Evolutionary conservation across 257 asterid species (phyloP), one percentile per base, ranked within the genome.

Genomic region (Ehretia macrophylla): DNA sequence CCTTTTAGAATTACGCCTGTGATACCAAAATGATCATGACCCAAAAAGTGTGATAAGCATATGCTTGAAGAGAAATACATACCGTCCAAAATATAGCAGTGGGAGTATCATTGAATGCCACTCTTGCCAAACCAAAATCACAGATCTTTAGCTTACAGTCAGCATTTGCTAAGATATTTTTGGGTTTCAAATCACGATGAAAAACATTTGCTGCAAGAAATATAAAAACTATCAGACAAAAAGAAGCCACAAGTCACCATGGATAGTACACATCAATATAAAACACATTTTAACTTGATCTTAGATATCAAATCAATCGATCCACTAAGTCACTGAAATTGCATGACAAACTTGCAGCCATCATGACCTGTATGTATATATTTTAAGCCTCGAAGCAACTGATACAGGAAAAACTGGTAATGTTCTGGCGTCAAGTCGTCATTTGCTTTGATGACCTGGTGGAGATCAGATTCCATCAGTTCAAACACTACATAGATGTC

Each of bases 401-500:
- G 96, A 74, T 88, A 88, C 12, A 88, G 84, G 63, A 88, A 88
- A 78, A 88, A 88, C 35, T 85, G 96, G 69, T 88, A 83, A 78
- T 88, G 96, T 70, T 88, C 96, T 1, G 85, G 95, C 4, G 96
- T 88, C 80, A 88, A 70, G 68, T 88, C 96, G 58, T 85, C 95
- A 69, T 85, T 85, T 60, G 96, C 96, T 73, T 88, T 88, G 37
- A 88, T 91, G 71, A 91, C 98, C 77, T 91, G 98, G 61, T 91
- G 98, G 39, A 91, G 86, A 68, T 91, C 98, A 17, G 98, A 91
- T 65, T 91, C 96, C 98, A 91, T 91, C 5, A 85, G 79, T 54
- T 91, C 98, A 67, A 91, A 88, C 32, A 91, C 96, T 0, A 91
- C 98, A 60, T 88, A 91, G 65, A 91, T 91, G 74, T 91, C 98